Percentiles rank a stretch among this genome's conserved stretches.
Conservation (phyloP, 1,284 basidiomycete species). For the Ustilago esculenta region DNA sequence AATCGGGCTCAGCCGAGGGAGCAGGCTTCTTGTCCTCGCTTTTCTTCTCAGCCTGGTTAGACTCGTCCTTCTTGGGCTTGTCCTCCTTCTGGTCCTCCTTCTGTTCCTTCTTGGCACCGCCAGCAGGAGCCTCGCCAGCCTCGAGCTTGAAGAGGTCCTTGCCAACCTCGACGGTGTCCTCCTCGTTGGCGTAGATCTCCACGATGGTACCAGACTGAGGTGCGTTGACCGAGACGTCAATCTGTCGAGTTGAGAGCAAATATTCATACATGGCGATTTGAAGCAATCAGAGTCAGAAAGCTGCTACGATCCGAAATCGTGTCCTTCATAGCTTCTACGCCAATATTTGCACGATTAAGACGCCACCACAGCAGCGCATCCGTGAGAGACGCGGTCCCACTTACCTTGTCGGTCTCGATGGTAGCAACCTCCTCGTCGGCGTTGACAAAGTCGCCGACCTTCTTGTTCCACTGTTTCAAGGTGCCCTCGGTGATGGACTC, state of each 20-base stretch:
- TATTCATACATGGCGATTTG: not conserved
- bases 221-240: conserved; percentile 96
- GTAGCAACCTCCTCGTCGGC: conserved; percentile 96
- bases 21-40: conserved; percentile 67
- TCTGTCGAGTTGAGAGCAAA: conserved; percentile 71
- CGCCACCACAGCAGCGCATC: no score
- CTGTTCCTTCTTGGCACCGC: conserved; percentile 67
- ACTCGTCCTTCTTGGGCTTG: conserved; percentile 64
- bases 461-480: conserved; percentile 92
- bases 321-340: no score
- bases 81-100: conserved; percentile 62
- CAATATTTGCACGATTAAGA: no score
- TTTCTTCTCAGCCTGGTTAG: conserved; percentile 64
- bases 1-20: conserved; percentile 26
- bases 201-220: conserved; percentile 87
- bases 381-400: conserved; percentile 13
- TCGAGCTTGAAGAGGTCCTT: conserved; percentile 94
- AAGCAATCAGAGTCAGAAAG: no score
- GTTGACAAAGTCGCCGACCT: conserved; percentile 89
- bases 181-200: conserved; percentile 86
- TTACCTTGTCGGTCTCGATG: conserved; percentile 98
- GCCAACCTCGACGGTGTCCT: conserved; percentile 92
- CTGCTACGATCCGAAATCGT: no score
- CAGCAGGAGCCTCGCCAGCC: conserved; percentile 75
- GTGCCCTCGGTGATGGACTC: conserved; percentile 99